Percentiles rank a stretch among this genome's conserved stretches.
These are phyloP conservation scores for Agapanthus africanus DNA, from an alignment of 106 monocot species.

Conservation along the genomic window DNA sequence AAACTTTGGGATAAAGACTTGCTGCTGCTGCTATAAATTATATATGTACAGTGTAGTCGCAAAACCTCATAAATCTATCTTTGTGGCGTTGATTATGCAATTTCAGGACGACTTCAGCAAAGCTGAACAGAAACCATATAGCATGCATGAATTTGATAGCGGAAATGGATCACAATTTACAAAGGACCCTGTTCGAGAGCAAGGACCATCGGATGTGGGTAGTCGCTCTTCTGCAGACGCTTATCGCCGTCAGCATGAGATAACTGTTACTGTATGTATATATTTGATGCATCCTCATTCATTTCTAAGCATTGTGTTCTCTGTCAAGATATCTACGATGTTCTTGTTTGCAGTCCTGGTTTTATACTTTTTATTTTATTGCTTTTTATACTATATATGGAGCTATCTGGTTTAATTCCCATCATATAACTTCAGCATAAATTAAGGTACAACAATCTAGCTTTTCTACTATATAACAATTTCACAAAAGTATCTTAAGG, in stretches of 20 bases:
- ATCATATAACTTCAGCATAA: too few species aligned
- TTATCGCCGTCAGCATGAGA: slow-evolving; percentile 75
- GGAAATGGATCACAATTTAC: slow-evolving; percentile 12
- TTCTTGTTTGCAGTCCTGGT: background rate
- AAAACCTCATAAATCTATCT: background rate
- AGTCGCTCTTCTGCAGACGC: slow-evolving; percentile 36
- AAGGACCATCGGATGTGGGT: slow-evolving; percentile 16
- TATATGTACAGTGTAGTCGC: background rate
- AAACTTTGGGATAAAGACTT: too few species aligned
- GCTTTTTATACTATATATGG: background rate
- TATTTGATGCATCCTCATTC: background rate
- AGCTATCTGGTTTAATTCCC: background rate
- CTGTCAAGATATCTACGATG: background rate
- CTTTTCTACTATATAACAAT: too few species aligned
- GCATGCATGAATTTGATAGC: background rate
- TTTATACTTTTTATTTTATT: background rate
- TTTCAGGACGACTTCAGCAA: slow-evolving; percentile 1
- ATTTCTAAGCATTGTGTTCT: background rate
- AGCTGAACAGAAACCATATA: slow-evolving; percentile 14
- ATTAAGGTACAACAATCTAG: too few species aligned
- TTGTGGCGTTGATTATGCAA: background rate
- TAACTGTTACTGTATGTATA: slow-evolving; percentile 50
- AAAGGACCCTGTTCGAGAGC: slow-evolving; percentile 16
- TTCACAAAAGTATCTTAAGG: too few species aligned
- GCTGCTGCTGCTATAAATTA: too few species aligned